These are phyloP conservation scores for Auxenochlorella pyrenoidosa DNA, from an alignment of 139 green algal species.

Conservation along the genomic window DNA sequence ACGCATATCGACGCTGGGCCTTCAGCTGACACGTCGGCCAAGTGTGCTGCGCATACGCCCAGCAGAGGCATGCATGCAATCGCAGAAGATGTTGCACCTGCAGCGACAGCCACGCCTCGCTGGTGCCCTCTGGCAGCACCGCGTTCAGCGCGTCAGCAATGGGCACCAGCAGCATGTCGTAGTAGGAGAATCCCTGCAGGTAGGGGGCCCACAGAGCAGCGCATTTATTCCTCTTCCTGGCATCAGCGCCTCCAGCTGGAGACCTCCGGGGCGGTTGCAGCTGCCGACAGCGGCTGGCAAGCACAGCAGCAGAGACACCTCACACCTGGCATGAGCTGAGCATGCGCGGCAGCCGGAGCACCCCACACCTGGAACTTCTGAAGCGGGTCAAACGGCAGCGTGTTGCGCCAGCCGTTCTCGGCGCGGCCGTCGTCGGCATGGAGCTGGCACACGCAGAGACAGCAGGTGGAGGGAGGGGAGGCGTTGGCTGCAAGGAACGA, in stretches of 20 bases:
- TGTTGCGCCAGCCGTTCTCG: constrained; percentile 38
- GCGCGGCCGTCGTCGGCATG: constrained; percentile 8
- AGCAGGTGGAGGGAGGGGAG: not conserved
- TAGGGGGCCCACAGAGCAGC: not conserved
- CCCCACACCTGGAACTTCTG: not conserved
- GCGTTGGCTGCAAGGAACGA: too few species aligned
- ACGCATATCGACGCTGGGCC: too few species aligned
- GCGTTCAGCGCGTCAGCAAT: constrained; percentile 2
- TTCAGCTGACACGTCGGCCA: too few species aligned
- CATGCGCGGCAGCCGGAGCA: too few species aligned
- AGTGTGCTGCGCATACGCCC: too few species aligned
- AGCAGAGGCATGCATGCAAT: too few species aligned
- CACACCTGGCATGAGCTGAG: not conserved
- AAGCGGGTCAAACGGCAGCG: constrained; percentile 22
- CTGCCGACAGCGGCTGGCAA: not conserved
- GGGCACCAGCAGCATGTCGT: not conserved
- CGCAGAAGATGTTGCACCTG: not conserved
- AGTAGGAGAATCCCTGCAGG: constrained; percentile 13
- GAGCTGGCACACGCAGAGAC: not conserved
- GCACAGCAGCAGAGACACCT: not conserved
- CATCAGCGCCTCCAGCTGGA: too few species aligned
- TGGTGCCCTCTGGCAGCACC: not conserved
- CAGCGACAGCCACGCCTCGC: constrained; percentile 24
- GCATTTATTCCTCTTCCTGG: too few species aligned
- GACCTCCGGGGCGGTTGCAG: too few species aligned